A percentile compares a stretch with the other conserved stretches of the same genome.
Conservation (phyloP, 2,329 filamentous ascomycete species). For the Diaporthe sp. region DNA sequence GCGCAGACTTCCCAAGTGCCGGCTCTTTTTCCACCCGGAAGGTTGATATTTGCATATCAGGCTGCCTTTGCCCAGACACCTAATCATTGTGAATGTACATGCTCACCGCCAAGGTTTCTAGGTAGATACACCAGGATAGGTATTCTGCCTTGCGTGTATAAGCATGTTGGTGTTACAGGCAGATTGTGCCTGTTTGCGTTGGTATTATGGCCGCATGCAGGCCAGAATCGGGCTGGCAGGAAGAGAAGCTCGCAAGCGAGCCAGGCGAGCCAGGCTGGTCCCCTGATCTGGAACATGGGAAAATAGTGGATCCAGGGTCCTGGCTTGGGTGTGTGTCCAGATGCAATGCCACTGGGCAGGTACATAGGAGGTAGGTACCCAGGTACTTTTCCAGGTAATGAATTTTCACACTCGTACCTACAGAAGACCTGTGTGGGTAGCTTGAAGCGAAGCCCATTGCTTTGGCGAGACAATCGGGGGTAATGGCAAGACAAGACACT, state of each 20-base stretch:
- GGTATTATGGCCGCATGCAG: slow-evolving; percentile 10
- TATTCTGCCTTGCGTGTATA: not conserved
- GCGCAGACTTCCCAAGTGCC: not conserved
- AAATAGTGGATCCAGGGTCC: slow-evolving; percentile 24
- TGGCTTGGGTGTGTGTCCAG: not conserved
- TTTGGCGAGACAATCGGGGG: not conserved
- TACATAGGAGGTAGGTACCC: not conserved
- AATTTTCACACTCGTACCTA: not conserved
- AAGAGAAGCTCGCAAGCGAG: not conserved
- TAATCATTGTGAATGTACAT: not conserved
- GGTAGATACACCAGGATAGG: not conserved
- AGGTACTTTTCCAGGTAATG: not conserved
- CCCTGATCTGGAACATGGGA: slow-evolving; percentile 5
- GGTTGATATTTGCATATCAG: not conserved
- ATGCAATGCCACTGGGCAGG: not conserved
- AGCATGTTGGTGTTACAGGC: not conserved
- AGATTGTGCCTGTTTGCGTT: slow-evolving; percentile 1
- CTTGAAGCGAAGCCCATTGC: no score
- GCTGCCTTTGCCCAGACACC: not conserved
- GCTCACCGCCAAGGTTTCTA: no score
- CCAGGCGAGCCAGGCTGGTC: slow-evolving; percentile 11
- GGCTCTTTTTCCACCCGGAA: not conserved
- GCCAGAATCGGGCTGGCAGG: not conserved
- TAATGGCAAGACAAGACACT: not conserved
- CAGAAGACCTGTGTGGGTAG: not conserved